Evolutionary conservation across 2,329 filamentous ascomycete genomes (phyloP), one percentile per base, ranked within the genome.

Genomic region (Aotearoamyces nothofagi): DNA sequence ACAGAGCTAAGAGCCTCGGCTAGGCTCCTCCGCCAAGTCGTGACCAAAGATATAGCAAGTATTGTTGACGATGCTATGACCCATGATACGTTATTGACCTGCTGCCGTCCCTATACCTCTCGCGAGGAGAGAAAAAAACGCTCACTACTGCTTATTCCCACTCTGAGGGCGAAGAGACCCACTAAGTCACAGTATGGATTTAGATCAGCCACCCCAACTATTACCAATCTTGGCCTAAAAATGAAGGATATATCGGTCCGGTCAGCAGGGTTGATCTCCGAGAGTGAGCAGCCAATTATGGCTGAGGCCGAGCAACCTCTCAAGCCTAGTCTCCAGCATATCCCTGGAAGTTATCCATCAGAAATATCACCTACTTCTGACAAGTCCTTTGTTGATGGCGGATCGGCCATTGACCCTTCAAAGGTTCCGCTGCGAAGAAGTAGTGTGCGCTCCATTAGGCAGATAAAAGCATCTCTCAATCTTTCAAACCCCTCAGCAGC

Each of bases 1-100:
- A 15, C 23, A 19, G 34, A 40, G 12, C 14, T 43, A n/a, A 26
- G 26, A 4, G 17, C 14, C 15, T 27, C 3, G 23, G 20, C 14
- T 28, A 30, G 25, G 17, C 31, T 19, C 15, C 29, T 3, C 15
- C 17, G 10, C 22, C 22, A 22, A 15, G 25, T 26, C 19, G 19
- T 12, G 4, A 15, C 24, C n/a, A 10, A 26, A 12, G 33, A 27
- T 19, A 17, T 24, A 13, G 28, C 27, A 2, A 17, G 17, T 8
- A 24, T 30, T 12, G 17, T 31, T 7, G 15, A 29, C 26, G 24
- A n/a, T 11, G 23, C 12, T 11, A 15, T 26, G 11, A 23, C 32
- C 7, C 16, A 17, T 12, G 30, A 27, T 25, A 7, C 23, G 7
- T 15, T 11, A 12, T 12, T 25, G 12, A 7, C 9, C 8, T 10